A percentile compares a stretch with the other conserved stretches of the same genome.
Conservation (phyloP, 2,329 filamentous ascomycete species). For the Aspergillus intermedius region DNA sequence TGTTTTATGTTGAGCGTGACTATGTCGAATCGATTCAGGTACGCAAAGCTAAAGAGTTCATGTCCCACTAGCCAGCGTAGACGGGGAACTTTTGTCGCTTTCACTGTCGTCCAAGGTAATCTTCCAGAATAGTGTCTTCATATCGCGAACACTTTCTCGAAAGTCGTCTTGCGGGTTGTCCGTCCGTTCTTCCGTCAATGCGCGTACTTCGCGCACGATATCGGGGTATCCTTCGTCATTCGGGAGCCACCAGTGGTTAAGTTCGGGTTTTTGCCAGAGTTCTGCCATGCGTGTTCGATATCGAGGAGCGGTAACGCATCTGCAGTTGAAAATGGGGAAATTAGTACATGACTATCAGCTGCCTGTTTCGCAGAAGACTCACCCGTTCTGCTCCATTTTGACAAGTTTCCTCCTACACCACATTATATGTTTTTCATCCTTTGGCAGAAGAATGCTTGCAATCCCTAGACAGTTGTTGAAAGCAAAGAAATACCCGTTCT, state of each 20-base stretch:
- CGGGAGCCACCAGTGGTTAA: constrained; percentile 83
- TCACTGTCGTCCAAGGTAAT: constrained; percentile 48
- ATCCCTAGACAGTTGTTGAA: constrained; percentile 72
- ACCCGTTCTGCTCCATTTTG: constrained; percentile 72
- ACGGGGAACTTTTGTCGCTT: constrained; percentile 22
- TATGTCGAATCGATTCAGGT: too few relatives aligned
- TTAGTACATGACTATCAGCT: neutral
- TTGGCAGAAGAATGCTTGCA: constrained; percentile 70
- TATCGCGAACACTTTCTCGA: constrained; percentile 63
- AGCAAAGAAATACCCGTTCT: constrained; percentile 63
- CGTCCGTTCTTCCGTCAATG: constrained; percentile 73
- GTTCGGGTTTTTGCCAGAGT: constrained; percentile 64
- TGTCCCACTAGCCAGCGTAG: constrained; percentile 2
- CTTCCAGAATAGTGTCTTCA: constrained; percentile 65
- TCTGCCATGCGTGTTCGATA: constrained; percentile 70
- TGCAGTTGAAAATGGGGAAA: constrained; percentile 31
- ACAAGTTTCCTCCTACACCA: constrained; percentile 80
- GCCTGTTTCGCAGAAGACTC: constrained; percentile 17
- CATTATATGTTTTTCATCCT: constrained; percentile 62
- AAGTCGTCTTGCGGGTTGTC: constrained; percentile 47
- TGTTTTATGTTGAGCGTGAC: too few relatives aligned
- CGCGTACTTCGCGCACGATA: constrained; percentile 68
- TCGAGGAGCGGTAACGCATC: constrained; percentile 73
- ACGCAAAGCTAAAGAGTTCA: neutral
- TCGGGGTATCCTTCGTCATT: constrained; percentile 68